phyloP scores from a whole-genome alignment of 2,329 filamentous ascomycete species.

The Westerdykella sp. region DNA sequence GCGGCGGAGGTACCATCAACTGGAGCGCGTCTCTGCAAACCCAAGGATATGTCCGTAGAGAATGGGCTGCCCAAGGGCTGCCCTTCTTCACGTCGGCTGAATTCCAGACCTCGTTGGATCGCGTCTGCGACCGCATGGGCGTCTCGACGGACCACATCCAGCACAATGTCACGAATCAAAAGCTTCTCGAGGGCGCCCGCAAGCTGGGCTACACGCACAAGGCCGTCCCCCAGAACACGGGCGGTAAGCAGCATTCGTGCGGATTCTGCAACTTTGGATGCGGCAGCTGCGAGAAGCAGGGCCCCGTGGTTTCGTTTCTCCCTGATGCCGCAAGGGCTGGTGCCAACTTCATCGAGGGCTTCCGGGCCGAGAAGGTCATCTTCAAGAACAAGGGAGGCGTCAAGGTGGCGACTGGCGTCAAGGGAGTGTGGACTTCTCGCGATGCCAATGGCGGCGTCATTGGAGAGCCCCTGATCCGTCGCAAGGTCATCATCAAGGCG shows the following conservation, averaged over 20 bases:
- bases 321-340: slow-evolving; percentile 73
- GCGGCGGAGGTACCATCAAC: slow-evolving; percentile 82
- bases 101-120: slow-evolving; percentile 73
- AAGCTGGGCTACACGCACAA: slow-evolving; percentile 67
- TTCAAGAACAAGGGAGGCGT: slow-evolving; percentile 55
- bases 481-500: slow-evolving; percentile 66
- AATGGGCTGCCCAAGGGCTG: slow-evolving; percentile 70
- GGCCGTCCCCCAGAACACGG: slow-evolving; percentile 73
- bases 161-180: slow-evolving; percentile 66
- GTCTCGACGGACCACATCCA: slow-evolving; percentile 59
- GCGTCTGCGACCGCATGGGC: slow-evolving; percentile 73
- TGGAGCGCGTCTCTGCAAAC: slow-evolving; percentile 67
- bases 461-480: slow-evolving; percentile 47
- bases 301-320: slow-evolving; percentile 69
- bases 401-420: slow-evolving; percentile 61
- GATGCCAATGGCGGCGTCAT: slow-evolving; percentile 56
- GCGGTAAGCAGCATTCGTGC: slow-evolving; percentile 66
- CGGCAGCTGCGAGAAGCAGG: slow-evolving; percentile 65
- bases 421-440: slow-evolving; percentile 69
- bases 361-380: slow-evolving; percentile 62
- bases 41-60: slow-evolving; percentile 67
- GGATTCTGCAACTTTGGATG: slow-evolving; percentile 57
- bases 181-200: slow-evolving; percentile 67
- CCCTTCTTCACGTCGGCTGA: slow-evolving; percentile 66
- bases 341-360: slow-evolving; percentile 78